Evolutionary conservation across 2,329 filamentous ascomycete species (phyloP).

Genomic region (Neopestalotiopsis sp.): DNA sequence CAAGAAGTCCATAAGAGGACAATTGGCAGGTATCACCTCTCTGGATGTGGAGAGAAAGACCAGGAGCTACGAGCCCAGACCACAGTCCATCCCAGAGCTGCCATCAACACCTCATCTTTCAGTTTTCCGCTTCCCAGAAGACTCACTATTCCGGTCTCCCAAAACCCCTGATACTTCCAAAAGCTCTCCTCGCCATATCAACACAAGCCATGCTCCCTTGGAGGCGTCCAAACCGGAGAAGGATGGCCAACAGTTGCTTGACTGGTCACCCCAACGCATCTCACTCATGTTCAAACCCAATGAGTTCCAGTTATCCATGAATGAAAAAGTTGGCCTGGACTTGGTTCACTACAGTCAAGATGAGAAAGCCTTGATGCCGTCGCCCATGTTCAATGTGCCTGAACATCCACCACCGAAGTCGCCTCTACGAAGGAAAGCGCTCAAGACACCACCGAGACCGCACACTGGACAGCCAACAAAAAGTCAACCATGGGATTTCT

Average conservation of each 20-base stretch:
- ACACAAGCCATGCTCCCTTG: constrained; percentile 15
- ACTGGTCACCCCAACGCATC: constrained; percentile 35
- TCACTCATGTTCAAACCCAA: constrained; percentile 34
- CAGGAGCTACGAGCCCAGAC: constrained; percentile 14
- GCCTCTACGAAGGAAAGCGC: constrained; percentile 3
- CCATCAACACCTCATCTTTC: constrained; percentile 22
- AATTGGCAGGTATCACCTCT: constrained; percentile 25
- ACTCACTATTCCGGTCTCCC: constrained; percentile 25
- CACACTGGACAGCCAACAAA: constrained; percentile 6
- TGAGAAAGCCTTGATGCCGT: constrained; percentile 26
- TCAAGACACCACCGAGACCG: background rate
- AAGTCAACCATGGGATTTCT: constrained; percentile 20
- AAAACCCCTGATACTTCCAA: constrained; percentile 12
- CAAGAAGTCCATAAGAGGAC: constrained; percentile 25
- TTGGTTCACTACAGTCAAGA: constrained; percentile 20
- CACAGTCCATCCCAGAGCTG: background rate
- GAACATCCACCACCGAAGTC: constrained; percentile 19
- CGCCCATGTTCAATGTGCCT: constrained; percentile 25
- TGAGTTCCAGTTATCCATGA: constrained; percentile 25
- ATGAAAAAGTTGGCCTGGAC: constrained; percentile 19
- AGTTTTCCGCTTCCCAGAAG: constrained; percentile 34
- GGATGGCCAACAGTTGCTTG: constrained; percentile 25
- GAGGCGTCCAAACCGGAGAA: constrained; percentile 2
- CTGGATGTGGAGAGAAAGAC: background rate
- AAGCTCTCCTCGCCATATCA: background rate